Evolutionary conservation across 306 rosid genomes (phyloP).

Genomic region (Sphenostylis stenocarpa): DNA sequence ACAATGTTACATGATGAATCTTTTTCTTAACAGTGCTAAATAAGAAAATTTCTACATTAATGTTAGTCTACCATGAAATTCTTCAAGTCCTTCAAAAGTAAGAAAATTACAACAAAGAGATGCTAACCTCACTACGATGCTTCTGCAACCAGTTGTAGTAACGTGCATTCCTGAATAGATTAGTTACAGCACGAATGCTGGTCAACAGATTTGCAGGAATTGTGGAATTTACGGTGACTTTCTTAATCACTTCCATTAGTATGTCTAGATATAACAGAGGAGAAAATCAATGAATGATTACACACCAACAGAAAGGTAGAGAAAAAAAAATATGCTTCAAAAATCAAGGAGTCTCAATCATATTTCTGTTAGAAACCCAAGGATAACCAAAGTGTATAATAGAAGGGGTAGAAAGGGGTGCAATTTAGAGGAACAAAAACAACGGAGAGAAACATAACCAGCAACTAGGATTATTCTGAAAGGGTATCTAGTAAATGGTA

Average conservation of each 20-base stretch:
- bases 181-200: constrained; percentile 71
- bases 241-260: constrained; percentile 58
- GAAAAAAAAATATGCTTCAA: constrained; percentile 16
- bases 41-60: constrained; percentile 1
- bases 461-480: background rate
- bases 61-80: constrained; percentile 11
- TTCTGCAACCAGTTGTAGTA: constrained; percentile 69
- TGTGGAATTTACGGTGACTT: constrained; percentile 52
- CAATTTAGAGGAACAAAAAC: background rate
- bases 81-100: background rate
- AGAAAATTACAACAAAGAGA: constrained; percentile 27
- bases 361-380: background rate
- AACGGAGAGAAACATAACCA: background rate
- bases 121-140: constrained; percentile 75
- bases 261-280: constrained; percentile 49
- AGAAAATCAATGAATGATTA: constrained; percentile 30
- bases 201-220: constrained; percentile 85
- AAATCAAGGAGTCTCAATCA: background rate
- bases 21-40: background rate
- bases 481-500: background rate
- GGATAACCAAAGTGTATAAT: background rate
- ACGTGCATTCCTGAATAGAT: constrained; percentile 74
- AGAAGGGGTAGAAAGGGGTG: background rate
- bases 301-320: background rate
- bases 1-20: too few relatives aligned